Evolutionary conservation across 371 early-diverging fungal species (phyloP), one percentile per base, ranked within the genome.

Genomic region (Syncephalastrum contaminatum): DNA sequence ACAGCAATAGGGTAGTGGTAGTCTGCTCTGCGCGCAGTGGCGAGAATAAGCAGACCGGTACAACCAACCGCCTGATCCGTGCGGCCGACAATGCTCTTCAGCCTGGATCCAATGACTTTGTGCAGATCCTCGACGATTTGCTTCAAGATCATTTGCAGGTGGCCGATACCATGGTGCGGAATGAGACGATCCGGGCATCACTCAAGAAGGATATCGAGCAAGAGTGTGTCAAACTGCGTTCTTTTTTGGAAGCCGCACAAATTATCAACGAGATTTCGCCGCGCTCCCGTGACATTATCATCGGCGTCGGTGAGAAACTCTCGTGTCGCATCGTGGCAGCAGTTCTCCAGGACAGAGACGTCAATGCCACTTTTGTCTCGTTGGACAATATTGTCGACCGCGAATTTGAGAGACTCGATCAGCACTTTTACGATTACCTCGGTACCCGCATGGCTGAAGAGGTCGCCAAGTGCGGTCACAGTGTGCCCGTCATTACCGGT

Each of bases 221-320:
- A 19, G 95, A 93, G 58, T 96, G 95, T 58, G 69, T 72, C 22
- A 83, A 84, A 15, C 80, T 98, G 20, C 70, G 82, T 45, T 81
- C 84, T 3, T 95, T 97, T 66, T 80, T 98, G 71, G 83, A 90
- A n/a, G 99, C 99, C 3, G 93, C 95, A n/a, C 66, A 91, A 77
- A 88, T 94, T 53, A 96, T 99, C 63, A 91, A 93, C 54, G 99
- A 99, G 69, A 90, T 98, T 18, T 96, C 98, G 16, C 96, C 96
- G 48, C 82, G 95, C 56, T 95, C 98, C 2, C 81, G 88, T 57
- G 99, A 99, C 72, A 86, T 95, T 54, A 96, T 99, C 54, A 86
- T 99, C 59, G 92, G 94, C 48, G 85, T 86, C 15, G 99, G 99
- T 51, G 99, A 99, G 74, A 92, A 88, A 63, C 74, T 99, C 5